These are phyloP conservation scores for Yamadazyma dushanensis DNA, from an alignment of 1,139 yeast species.

Conservation along the genomic window DNA sequence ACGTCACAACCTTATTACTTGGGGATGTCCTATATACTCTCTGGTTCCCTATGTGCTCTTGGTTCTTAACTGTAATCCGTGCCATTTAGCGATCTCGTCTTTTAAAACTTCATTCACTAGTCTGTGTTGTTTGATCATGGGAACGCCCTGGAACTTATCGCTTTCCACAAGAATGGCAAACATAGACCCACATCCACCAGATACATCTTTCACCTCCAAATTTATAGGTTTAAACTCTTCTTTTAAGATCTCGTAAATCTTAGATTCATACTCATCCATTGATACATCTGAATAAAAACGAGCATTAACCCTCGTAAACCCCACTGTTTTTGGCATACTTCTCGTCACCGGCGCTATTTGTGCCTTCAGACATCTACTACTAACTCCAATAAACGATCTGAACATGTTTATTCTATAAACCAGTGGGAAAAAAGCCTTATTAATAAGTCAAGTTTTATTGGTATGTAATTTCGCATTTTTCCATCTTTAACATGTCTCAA, in stretches of 20 bases:
- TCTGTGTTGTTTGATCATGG: conserved; percentile 90
- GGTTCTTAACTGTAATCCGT: conserved; percentile 85
- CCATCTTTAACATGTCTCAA: conserved; percentile 10
- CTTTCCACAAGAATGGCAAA: conserved; percentile 83
- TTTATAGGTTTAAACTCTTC: conserved; percentile 57
- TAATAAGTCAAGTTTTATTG: background rate
- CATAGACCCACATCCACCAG: conserved; percentile 98
- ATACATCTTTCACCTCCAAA: conserved; percentile 73
- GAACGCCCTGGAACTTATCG: conserved; percentile 69
- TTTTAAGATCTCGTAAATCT: conserved; percentile 58
- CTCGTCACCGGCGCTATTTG: background rate
- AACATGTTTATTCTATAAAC: no score
- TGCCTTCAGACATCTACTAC: background rate
- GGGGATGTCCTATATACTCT: no score
- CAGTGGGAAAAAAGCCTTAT: no score
- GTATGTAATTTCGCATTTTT: conserved; percentile 1
- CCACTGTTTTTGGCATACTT: background rate
- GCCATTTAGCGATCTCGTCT: conserved; percentile 92
- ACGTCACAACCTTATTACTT: no score
- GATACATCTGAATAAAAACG: conserved; percentile 13
- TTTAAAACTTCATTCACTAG: conserved; percentile 78
- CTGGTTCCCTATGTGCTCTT: conserved; percentile 38
- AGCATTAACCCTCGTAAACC: background rate
- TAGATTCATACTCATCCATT: conserved; percentile 68
- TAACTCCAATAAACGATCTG: background rate